Percentiles rank a stretch among this genome's conserved stretches.
Evolutionary conservation across 371 early-diverging fungal species (phyloP).

Genomic region (Mucor velutinosus): DNA sequence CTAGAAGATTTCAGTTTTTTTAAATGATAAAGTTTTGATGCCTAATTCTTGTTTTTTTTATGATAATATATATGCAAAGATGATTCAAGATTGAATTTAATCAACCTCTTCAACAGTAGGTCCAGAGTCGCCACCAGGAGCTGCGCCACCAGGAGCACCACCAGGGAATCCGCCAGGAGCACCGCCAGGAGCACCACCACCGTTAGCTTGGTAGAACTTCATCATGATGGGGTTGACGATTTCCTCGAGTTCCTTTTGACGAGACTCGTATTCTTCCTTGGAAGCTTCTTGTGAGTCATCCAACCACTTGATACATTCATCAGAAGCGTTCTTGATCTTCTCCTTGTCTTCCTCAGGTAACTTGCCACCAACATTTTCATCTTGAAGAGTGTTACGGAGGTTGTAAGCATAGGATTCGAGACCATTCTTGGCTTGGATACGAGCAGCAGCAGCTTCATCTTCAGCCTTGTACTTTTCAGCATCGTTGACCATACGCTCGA

Average conservation of each 20-base stretch:
- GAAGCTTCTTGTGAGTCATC: conserved; percentile 84
- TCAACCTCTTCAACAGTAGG: conserved; percentile 56
- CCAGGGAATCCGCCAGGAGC: conserved; percentile 67
- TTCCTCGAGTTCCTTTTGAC: conserved; percentile 87
- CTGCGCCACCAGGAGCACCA: conserved; percentile 75
- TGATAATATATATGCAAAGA: background rate
- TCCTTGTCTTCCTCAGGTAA: conserved; percentile 71
- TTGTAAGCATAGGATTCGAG: conserved; percentile 88
- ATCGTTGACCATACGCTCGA: conserved; percentile 88
- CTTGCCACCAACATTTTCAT: conserved; percentile 76
- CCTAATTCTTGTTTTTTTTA: background rate
- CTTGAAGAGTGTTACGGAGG: conserved; percentile 79
- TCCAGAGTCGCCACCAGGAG: conserved; percentile 64
- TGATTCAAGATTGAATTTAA: conserved; percentile 21
- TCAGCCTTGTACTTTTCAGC: conserved; percentile 89
- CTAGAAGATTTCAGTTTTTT: background rate
- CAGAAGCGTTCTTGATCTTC: conserved; percentile 78
- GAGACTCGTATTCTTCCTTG: conserved; percentile 89
- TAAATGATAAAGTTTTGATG: background rate
- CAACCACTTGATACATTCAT: conserved; percentile 84
- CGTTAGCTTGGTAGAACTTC: conserved; percentile 64
- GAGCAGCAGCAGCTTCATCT: conserved; percentile 83
- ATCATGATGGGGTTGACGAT: conserved; percentile 89
- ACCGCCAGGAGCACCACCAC: conserved; percentile 64
- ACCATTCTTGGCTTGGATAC: conserved; percentile 81